phyloP scores from a whole-genome alignment of 805 yeast genomes.

The Zygoascus ofunaensis region DNA sequence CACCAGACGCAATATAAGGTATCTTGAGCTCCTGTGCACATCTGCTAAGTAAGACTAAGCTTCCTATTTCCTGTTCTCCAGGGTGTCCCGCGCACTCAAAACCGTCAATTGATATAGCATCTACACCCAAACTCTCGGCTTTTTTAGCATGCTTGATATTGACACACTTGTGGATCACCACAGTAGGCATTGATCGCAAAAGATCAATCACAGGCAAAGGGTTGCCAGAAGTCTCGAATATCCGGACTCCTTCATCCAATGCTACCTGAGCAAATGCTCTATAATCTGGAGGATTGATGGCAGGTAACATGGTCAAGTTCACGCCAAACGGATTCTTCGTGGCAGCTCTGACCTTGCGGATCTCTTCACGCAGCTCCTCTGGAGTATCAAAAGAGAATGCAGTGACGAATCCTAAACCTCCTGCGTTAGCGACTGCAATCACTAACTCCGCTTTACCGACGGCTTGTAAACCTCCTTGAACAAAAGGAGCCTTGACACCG shows the following conservation, averaged over 20 bases:
- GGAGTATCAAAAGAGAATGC: slow-evolving; percentile 26
- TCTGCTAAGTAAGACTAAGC: slow-evolving; percentile 22
- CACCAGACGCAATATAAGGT: slow-evolving; percentile 28
- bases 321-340: slow-evolving; percentile 27
- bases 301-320: slow-evolving; percentile 27
- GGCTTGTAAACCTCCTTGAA: slow-evolving; percentile 27
- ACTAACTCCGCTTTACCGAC: slow-evolving; percentile 24
- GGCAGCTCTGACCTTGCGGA: slow-evolving; percentile 16
- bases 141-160: slow-evolving; percentile 24
- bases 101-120: slow-evolving; percentile 28
- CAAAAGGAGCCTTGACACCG: slow-evolving; percentile 25
- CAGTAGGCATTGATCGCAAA: slow-evolving; percentile 16
- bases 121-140: slow-evolving; percentile 26
- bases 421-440: slow-evolving; percentile 29
- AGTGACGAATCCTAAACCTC: slow-evolving; percentile 25
- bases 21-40: slow-evolving; percentile 23
- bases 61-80: slow-evolving; percentile 27
- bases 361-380: slow-evolving; percentile 25
- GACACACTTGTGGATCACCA: slow-evolving; percentile 27
- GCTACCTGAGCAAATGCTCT: slow-evolving; percentile 24
- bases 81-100: slow-evolving; percentile 31
- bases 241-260: slow-evolving; percentile 26
- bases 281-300: slow-evolving; percentile 27
- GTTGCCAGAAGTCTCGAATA: slow-evolving; percentile 29
- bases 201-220: slow-evolving; percentile 23